Conservation (phyloP, 345 rosid species). For the Lumnitzera littorea region DNA sequence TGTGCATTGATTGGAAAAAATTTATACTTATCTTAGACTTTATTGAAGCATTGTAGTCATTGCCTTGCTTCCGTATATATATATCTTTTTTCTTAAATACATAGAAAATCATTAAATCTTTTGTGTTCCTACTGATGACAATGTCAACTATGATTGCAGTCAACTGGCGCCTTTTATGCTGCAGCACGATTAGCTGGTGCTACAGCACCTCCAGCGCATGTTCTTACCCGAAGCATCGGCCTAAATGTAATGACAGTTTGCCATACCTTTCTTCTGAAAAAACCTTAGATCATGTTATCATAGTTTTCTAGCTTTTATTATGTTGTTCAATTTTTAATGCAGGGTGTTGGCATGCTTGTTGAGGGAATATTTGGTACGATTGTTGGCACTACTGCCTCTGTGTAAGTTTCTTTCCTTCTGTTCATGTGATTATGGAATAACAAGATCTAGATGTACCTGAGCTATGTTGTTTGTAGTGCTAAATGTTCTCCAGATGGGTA, state of each 20-base stretch:
- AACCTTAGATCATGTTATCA: too few species aligned
- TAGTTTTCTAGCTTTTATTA: too few species aligned
- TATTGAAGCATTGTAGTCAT: too few species aligned
- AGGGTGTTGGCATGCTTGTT: constrained; percentile 81
- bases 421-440: too few species aligned
- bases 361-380: constrained; percentile 86
- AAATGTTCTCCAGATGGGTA: too few species aligned
- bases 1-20: neutral
- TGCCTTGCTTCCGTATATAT: neutral
- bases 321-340: constrained; percentile 3
- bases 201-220: constrained; percentile 91
- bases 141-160: constrained; percentile 34
- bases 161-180: constrained; percentile 73
- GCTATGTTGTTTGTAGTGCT: too few species aligned
- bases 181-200: constrained; percentile 93
- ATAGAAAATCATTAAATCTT: neutral
- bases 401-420: constrained; percentile 36
- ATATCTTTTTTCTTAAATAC: neutral
- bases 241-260: constrained; percentile 48
- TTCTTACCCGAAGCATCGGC: constrained; percentile 81
- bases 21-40: too few species aligned
- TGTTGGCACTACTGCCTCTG: constrained; percentile 85
- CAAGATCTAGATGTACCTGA: too few species aligned
- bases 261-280: neutral
- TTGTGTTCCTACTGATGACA: too few species aligned